Base-by-base conservation (phyloP, 2,329 filamentous ascomycete species). In the Tympanopsis confertula region DNA sequence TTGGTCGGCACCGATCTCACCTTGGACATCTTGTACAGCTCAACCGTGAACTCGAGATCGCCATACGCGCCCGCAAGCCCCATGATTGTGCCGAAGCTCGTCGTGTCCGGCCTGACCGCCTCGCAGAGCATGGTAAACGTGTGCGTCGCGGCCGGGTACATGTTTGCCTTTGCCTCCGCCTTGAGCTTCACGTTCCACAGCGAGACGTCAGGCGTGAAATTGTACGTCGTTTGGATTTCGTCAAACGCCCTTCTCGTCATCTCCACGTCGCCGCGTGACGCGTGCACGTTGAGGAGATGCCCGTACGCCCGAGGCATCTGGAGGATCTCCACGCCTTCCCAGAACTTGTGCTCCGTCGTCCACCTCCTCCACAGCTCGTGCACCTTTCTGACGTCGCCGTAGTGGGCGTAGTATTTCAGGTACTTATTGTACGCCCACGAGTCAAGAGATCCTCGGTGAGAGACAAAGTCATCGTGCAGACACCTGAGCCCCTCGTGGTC, bases 121-220 rank as follows among this genome's bases (percentile, higher is more conserved):
- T 43, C 54, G 47, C 46, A 66, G 44, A 91, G 68, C 7, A 68
- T 58, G 14, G 77, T 66, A 48, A 93, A 87, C 36, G 69, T 67
- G 5, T 63, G 52, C 40, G 85, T 61, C 12, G 79, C 81, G 4
- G 74, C 72, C n/a, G 74, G 64, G 32, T 84, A 69, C 50, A 91
- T 76, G 35, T 74, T 68, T 1, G 71, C 70, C 46, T 75, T 76
- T 14, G 69, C 68, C 55, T 87, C 73, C 3, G 82, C 79, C 48
- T 80, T 75, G 35, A 96, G 64, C 19, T 94, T 57, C 17, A 79
- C 77, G 50, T 94, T 94, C 80, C 82, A 94, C 44, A 71, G 75
- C 24, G 65, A 53, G 1, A 69, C 54, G 44, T 76, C 73, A 5
- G 79, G 80, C 30, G 62, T 45, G 13, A 82, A 47, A 1, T 62